Evolutionary conservation across 768 basidiomycete genomes (phyloP).

Genomic region (Mycena vitilis): DNA sequence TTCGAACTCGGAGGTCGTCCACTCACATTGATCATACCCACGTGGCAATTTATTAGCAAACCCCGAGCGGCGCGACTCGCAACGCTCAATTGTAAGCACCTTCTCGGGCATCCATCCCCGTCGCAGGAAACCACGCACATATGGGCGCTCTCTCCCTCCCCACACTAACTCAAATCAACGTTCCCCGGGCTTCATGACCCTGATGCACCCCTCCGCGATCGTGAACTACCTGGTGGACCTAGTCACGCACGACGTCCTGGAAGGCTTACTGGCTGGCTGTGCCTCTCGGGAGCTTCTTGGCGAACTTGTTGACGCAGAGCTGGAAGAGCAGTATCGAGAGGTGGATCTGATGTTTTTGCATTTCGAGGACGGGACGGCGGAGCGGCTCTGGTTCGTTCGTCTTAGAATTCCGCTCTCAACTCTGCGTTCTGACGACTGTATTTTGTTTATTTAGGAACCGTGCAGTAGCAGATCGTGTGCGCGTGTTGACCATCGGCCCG

Average conservation of each 20-base stretch:
- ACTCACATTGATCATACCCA: too few relatives aligned
- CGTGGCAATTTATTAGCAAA: too few relatives aligned
- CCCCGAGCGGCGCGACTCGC: too few relatives aligned
- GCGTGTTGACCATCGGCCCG: constrained; percentile 26
- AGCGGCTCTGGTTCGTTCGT: constrained; percentile 25
- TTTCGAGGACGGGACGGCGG: constrained; percentile 20
- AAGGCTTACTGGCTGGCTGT: constrained; percentile 6
- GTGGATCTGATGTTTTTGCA: constrained; percentile 24
- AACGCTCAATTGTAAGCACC: too few relatives aligned
- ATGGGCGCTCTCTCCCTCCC: too few relatives aligned
- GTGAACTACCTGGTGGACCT: constrained; percentile 30
- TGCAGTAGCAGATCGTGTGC: constrained; percentile 19
- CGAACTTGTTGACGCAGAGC: constrained; percentile 1
- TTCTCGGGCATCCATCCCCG: too few relatives aligned
- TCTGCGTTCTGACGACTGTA: background rate
- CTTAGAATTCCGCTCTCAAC: background rate
- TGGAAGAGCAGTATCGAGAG: constrained; percentile 24
- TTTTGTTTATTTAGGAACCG: constrained; percentile 13
- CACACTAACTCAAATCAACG: too few relatives aligned
- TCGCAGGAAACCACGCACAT: too few relatives aligned
- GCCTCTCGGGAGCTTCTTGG: constrained; percentile 6
- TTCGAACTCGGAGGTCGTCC: too few relatives aligned
- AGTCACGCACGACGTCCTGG: constrained; percentile 23
- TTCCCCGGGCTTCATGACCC: constrained; percentile 18
- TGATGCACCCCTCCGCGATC: constrained; percentile 24